phyloP scores from a whole-genome alignment of 306 rosid species.

The Castanospermum australe region DNA sequence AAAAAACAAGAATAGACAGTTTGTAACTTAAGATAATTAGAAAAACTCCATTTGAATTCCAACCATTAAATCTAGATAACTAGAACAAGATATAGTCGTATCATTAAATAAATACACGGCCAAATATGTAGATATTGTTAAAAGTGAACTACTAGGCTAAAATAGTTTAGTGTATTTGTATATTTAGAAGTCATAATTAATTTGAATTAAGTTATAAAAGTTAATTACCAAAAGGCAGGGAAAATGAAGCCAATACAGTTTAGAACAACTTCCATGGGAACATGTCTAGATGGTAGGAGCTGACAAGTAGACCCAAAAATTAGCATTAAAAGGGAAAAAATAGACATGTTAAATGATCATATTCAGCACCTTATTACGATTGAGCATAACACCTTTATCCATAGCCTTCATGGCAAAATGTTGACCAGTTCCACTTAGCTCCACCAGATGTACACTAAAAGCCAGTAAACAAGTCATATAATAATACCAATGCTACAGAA shows the following conservation, averaged over 20 bases:
- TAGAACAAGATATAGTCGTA: no score
- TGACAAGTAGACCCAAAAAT: neutral
- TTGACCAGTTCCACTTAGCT: constrained; percentile 64
- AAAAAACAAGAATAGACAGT: neutral
- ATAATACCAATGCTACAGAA: neutral
- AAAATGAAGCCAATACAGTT: neutral
- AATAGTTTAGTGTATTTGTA: neutral
- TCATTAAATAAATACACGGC: neutral
- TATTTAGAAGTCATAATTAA: neutral
- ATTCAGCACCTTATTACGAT: constrained; percentile 77
- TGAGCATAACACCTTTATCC: constrained; percentile 86
- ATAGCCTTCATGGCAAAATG: constrained; percentile 91
- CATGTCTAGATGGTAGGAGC: neutral
- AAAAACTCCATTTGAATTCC: neutral
- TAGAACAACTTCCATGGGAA: neutral
- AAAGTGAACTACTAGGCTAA: neutral
- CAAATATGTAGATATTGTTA: neutral
- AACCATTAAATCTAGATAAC: neutral
- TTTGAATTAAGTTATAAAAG: constrained; percentile 1
- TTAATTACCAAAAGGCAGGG: neutral
- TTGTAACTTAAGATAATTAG: neutral
- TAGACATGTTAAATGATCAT: neutral
- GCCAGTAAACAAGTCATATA: neutral
- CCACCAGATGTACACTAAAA: constrained; percentile 80
- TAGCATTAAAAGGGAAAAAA: neutral